phyloP scores from a whole-genome alignment of 192 early-diverging fungal genomes.

The Umbelopsis sp. region DNA sequence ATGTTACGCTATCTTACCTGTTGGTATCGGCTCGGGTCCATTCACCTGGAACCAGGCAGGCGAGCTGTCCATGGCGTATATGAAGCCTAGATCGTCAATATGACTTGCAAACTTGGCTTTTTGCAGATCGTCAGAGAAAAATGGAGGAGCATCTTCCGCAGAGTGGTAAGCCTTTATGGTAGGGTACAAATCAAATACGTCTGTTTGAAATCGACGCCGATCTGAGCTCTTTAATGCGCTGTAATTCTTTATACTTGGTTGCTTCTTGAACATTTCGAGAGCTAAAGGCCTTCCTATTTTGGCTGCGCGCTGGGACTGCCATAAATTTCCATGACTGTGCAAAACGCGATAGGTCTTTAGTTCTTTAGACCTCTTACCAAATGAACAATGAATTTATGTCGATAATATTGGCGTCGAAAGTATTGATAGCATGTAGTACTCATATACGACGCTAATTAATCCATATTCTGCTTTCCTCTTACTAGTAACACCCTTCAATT shows the following conservation, averaged over 20 bases:
- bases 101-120: constrained; percentile 69
- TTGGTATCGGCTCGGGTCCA: constrained; percentile 58
- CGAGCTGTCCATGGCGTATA: constrained; percentile 62
- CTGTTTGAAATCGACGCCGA: constrained; percentile 63
- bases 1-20: constrained; percentile 39
- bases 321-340: too few species aligned
- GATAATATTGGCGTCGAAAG: too few species aligned
- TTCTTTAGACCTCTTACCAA: too few species aligned
- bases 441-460: too few species aligned
- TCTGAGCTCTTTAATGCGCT: constrained; percentile 69
- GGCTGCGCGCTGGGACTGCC: neutral
- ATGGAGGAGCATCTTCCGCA: constrained; percentile 36
- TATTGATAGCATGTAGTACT: too few species aligned
- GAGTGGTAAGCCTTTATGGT: constrained; percentile 39
- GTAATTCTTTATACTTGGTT: constrained; percentile 66
- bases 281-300: neutral
- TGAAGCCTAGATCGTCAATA: constrained; percentile 59
- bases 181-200: constrained; percentile 58
- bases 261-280: constrained; percentile 73
- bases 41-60: constrained; percentile 71
- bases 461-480: too few species aligned
- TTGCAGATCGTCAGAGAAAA: constrained; percentile 60
- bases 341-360: too few species aligned
- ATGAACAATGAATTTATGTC: too few species aligned
- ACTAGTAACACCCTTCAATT: too few species aligned